Conservation (phyloP, 441 rosid species). For the Populus hybrid region DNA sequence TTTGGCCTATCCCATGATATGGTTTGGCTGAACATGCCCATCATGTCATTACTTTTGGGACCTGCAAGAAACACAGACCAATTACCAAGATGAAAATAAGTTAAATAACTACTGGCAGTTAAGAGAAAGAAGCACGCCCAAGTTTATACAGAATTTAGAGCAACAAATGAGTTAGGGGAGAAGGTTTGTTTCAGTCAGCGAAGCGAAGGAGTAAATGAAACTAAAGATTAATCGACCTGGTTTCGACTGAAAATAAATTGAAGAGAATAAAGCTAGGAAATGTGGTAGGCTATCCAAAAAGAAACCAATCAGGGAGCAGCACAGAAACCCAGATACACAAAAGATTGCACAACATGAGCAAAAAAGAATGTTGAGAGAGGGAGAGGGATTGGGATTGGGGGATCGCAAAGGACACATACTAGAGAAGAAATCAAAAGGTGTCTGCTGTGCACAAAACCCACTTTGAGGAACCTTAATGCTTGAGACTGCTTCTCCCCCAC, state of each 20-base stretch:
- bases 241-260: neutral
- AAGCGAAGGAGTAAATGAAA: neutral
- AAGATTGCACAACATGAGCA: neutral
- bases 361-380: neutral
- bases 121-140: neutral
- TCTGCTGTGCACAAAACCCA: constrained; percentile 30
- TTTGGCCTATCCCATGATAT: constrained; percentile 38
- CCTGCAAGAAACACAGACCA: constrained; percentile 25
- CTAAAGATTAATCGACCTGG: neutral
- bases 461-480: constrained; percentile 19
- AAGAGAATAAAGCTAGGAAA: neutral
- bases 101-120: neutral
- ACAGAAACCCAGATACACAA: constrained; percentile 17
- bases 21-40: constrained; percentile 33
- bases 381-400: neutral
- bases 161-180: constrained; percentile 4
- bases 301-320: constrained; percentile 9
- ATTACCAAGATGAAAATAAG: constrained; percentile 2
- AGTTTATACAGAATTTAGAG: constrained; percentile 1
- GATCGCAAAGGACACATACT: constrained; percentile 25
- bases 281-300: neutral
- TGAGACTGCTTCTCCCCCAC: constrained; percentile 22
- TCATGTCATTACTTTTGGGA: constrained; percentile 42
- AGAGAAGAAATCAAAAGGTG: constrained; percentile 54
- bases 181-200: constrained; percentile 19